Conservation (phyloP, 331 rosid genomes). For the Rosa hybrid region DNA sequence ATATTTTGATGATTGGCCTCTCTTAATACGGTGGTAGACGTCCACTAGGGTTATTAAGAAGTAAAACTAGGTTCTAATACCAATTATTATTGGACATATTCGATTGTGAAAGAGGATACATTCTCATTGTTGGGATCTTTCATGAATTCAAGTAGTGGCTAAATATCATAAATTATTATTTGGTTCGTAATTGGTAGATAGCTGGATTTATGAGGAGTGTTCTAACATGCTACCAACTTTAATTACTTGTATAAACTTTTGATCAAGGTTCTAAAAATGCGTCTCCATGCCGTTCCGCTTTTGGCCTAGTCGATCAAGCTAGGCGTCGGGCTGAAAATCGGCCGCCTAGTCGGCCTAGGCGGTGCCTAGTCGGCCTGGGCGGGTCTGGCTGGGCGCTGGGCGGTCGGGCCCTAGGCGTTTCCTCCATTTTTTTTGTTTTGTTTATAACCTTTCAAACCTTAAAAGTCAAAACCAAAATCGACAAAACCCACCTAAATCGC, state of each 20-base stretch:
- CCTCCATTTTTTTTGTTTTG: too few species aligned
- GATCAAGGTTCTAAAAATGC: too few species aligned
- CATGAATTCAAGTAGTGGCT: not conserved
- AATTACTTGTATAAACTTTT: not conserved
- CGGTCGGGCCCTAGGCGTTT: too few species aligned
- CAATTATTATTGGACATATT: not conserved
- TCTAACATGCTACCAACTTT: slow-evolving; percentile 26
- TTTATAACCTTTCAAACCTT: too few species aligned
- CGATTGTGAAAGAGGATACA: not conserved
- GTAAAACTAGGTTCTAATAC: not conserved
- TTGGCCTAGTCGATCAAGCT: too few species aligned
- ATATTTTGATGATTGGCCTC: not conserved
- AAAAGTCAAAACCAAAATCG: too few species aligned
- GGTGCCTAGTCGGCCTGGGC: too few species aligned
- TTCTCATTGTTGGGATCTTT: not conserved
- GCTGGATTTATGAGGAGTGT: slow-evolving; percentile 21
- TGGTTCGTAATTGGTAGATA: slow-evolving; percentile 7
- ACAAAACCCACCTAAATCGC: too few species aligned
- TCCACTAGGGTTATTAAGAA: not conserved
- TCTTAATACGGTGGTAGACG: not conserved
- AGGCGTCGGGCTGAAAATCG: too few species aligned
- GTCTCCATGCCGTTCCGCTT: too few species aligned
- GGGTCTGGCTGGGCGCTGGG: too few species aligned
- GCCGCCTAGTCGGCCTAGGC: too few species aligned
- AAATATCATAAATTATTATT: not conserved